Evolutionary conservation across 139 green algal species (phyloP).

Genomic region (Spirogloea muscicola): DNA sequence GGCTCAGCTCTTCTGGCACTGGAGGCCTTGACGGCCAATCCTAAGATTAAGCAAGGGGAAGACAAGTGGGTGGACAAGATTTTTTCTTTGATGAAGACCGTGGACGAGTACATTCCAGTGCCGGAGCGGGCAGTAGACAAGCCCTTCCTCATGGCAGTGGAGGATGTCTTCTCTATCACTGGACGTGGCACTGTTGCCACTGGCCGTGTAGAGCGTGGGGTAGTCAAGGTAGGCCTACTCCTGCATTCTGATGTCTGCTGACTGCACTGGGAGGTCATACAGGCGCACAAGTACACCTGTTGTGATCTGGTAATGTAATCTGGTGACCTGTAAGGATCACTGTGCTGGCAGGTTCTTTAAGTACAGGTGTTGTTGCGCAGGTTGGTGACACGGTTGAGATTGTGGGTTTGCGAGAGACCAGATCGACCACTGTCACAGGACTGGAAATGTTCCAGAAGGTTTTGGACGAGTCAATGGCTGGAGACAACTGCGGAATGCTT

Average conservation of each 20-base stretch:
- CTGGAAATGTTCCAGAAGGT: constrained; percentile 97
- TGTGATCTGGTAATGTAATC: too few species aligned
- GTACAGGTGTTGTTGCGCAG: constrained; percentile 18
- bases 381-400: constrained; percentile 90
- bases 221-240: constrained; percentile 64
- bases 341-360: too few species aligned
- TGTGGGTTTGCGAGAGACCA: constrained; percentile 69
- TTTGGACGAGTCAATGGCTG: constrained; percentile 66
- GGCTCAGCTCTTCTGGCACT: constrained; percentile 40
- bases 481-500: constrained; percentile 42
- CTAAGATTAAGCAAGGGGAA: constrained; percentile 20
- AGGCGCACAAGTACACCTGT: too few species aligned
- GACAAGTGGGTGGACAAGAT: constrained; percentile 63
- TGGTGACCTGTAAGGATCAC: too few species aligned
- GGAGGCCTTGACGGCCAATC: constrained; percentile 25
- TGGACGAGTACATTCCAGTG: constrained; percentile 71
- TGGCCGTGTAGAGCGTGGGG: constrained; percentile 85
- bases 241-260: background rate
- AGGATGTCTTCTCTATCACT: constrained; percentile 94
- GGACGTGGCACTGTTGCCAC: constrained; percentile 93
- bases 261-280: too few species aligned
- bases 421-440: constrained; percentile 78
- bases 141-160: constrained; percentile 92
- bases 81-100: constrained; percentile 62
- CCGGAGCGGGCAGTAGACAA: constrained; percentile 83